These are phyloP conservation scores for Xylaria sp. DNA, from an alignment of 2,329 filamentous ascomycete genomes.

Conservation along the genomic window DNA sequence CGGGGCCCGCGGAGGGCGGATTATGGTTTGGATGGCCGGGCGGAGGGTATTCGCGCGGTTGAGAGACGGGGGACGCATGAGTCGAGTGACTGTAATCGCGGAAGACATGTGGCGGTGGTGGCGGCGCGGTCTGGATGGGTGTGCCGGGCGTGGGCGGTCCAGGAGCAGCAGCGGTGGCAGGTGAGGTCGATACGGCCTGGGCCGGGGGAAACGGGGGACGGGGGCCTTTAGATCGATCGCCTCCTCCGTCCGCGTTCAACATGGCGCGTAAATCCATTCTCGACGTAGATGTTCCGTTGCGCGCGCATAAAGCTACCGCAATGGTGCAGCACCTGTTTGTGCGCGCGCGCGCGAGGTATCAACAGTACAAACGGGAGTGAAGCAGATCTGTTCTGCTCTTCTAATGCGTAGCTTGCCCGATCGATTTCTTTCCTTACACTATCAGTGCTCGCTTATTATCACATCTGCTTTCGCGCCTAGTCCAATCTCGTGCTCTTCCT, in stretches of 20 bases:
- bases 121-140: conserved; percentile 44
- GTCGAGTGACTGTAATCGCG: conserved; percentile 56
- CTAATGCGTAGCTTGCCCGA: background rate
- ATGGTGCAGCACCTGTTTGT: conserved; percentile 2
- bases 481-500: background rate
- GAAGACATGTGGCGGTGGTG: conserved; percentile 52
- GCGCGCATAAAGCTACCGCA: conserved; percentile 4
- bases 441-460: background rate
- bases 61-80: conserved; percentile 56
- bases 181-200: conserved; percentile 35
- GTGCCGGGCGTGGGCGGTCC: conserved; percentile 42
- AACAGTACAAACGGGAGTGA: background rate
- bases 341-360: conserved; percentile 15
- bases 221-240: conserved; percentile 40
- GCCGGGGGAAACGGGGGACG: conserved; percentile 34
- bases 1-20: conserved; percentile 33
- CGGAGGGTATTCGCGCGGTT: conserved; percentile 52
- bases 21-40: conserved; percentile 41
- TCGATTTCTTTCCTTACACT: background rate
- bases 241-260: conserved; percentile 55
- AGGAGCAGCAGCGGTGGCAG: conserved; percentile 32
- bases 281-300: background rate
- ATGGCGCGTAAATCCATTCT: conserved; percentile 47
- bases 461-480: background rate
- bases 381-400: background rate